Percentiles rank a stretch among this genome's conserved stretches.
phyloP scores from a whole-genome alignment of 2,329 filamentous ascomycete species.

The Xylaria sp. region DNA sequence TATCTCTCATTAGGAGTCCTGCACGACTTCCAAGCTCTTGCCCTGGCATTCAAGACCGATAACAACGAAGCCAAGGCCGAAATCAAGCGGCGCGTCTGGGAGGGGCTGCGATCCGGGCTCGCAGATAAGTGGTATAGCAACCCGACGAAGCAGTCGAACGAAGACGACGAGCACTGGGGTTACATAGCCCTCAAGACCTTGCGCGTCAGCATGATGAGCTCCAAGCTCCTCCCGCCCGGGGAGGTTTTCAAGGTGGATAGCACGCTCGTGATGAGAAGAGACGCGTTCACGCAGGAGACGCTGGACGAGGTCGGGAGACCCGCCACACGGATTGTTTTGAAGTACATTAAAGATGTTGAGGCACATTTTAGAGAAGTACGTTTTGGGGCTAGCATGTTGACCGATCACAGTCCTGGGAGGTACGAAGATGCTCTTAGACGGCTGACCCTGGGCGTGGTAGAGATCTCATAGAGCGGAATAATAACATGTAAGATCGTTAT shows the following conservation, averaged over 20 bases:
- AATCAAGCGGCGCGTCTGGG: conserved; percentile 70
- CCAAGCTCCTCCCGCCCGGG: conserved; percentile 75
- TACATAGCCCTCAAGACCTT: conserved; percentile 70
- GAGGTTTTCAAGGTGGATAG: conserved; percentile 78
- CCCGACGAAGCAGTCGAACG: conserved; percentile 45
- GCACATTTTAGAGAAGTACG: conserved; percentile 70
- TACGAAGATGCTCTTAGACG: conserved; percentile 74
- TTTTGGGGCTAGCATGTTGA: conserved; percentile 75
- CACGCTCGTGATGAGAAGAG: conserved; percentile 68
- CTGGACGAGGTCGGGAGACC: conserved; percentile 64
- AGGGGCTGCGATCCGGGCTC: conserved; percentile 66
- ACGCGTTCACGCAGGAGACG: conserved; percentile 61
- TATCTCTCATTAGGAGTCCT: conserved; percentile 74
- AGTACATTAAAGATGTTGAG: conserved; percentile 75
- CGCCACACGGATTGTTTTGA: conserved; percentile 71
- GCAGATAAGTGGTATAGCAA: conserved; percentile 65
- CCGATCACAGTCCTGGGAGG: conserved; percentile 75
- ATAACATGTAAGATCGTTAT: neutral
- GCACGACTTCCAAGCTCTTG: conserved; percentile 75
- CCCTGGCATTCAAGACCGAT: conserved; percentile 75
- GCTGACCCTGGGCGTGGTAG: conserved; percentile 56
- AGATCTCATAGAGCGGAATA: conserved; percentile 14
- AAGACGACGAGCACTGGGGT: conserved; percentile 72
- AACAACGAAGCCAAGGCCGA: conserved; percentile 70
- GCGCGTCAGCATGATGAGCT: conserved; percentile 69